Evolutionary conservation across 805 yeast genomes (phyloP).

Genomic region (Kodamaea kaohsiungensis): DNA sequence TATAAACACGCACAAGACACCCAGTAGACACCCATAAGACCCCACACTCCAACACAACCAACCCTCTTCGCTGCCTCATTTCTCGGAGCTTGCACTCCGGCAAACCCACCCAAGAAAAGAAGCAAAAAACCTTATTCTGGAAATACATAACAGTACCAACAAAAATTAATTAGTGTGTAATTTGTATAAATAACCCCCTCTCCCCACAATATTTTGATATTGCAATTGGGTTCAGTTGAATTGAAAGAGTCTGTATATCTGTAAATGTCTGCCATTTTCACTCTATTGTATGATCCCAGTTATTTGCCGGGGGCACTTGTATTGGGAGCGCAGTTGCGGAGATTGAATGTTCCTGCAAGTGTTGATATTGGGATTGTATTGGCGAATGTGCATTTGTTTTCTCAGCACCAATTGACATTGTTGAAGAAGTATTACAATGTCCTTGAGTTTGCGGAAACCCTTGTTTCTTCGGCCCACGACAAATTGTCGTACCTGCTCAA

Average conservation of each 20-base stretch:
- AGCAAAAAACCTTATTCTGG: conserved; percentile 1
- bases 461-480: conserved; percentile 24
- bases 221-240: background rate
- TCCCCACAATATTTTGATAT: background rate
- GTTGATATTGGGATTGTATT: conserved; percentile 30
- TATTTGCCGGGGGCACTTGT: conserved; percentile 62
- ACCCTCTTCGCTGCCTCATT: background rate
- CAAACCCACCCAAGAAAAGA: conserved; percentile 4
- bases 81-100: background rate
- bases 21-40: too few relatives aligned
- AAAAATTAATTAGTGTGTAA: conserved; percentile 2
- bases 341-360: conserved; percentile 9
- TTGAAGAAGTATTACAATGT: conserved; percentile 30
- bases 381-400: conserved; percentile 27
- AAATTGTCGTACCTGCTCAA: conserved; percentile 37
- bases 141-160: conserved; percentile 1
- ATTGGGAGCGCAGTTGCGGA: conserved; percentile 37
- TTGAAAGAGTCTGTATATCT: background rate
- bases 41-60: background rate
- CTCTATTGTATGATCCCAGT: conserved; percentile 50
- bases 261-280: conserved; percentile 37
- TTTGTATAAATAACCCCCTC: conserved; percentile 2
- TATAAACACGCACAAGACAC: too few relatives aligned
- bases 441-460: conserved; percentile 27
- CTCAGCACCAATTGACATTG: conserved; percentile 26